Evolutionary conservation across 192 early-diverging fungal species (phyloP).

Genomic region (Backusella tarrabulga): DNA sequence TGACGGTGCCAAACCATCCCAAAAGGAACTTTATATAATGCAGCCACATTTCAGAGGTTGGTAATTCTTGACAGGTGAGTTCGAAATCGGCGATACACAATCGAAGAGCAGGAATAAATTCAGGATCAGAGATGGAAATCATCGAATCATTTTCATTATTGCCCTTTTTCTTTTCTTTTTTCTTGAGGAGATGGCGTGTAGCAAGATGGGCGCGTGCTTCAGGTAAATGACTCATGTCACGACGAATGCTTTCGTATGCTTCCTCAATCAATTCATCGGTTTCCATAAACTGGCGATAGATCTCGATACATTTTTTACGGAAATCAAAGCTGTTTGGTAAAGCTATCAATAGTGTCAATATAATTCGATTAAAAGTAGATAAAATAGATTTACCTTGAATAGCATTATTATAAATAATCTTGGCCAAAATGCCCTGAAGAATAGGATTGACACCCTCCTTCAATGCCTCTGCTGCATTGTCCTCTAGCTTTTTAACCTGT

Average conservation of each 20-base stretch:
- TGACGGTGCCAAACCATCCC: constrained; percentile 38
- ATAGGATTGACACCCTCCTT: constrained; percentile 62
- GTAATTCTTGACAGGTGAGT: constrained; percentile 31
- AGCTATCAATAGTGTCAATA: constrained; percentile 23
- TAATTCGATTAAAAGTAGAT: no score
- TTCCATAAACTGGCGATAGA: constrained; percentile 58
- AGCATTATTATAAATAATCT: constrained; percentile 78
- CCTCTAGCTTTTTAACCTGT: constrained; percentile 34
- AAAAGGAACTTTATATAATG: constrained; percentile 62
- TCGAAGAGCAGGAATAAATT: constrained; percentile 27
- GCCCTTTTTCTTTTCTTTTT: constrained; percentile 44
- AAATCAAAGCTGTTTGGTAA: constrained; percentile 74
- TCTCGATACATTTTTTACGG: constrained; percentile 67
- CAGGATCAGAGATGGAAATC: constrained; percentile 26
- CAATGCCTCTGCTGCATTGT: constrained; percentile 48
- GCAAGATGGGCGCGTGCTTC: constrained; percentile 55
- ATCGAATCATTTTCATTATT: constrained; percentile 17
- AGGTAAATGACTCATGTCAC: constrained; percentile 58
- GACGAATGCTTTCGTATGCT: constrained; percentile 48
- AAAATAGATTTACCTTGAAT: constrained; percentile 49
- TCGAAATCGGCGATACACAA: constrained; percentile 55
- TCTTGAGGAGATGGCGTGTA: constrained; percentile 55
- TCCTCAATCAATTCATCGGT: constrained; percentile 42
- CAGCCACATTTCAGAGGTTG: constrained; percentile 56
- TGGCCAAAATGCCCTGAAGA: constrained; percentile 71